Conservation (phyloP, 257 asterid genomes). For the Leptodermis oblonga region DNA sequence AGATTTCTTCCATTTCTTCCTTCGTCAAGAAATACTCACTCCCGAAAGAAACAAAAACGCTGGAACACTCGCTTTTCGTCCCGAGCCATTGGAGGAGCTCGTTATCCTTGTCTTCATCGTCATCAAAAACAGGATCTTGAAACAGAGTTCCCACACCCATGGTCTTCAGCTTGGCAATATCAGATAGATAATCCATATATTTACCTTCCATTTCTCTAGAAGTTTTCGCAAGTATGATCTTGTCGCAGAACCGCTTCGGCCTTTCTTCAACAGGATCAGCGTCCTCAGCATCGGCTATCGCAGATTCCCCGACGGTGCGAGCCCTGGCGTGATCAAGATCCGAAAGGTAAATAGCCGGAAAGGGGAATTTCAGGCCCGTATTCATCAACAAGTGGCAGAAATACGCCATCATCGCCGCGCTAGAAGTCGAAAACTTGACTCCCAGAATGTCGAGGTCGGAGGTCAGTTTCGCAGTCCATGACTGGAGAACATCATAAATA, state of each 20-base stretch:
- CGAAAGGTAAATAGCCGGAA: slow-evolving; percentile 22
- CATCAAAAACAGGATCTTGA: slow-evolving; percentile 5
- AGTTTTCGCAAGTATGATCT: slow-evolving; percentile 25
- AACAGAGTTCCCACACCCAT: slow-evolving; percentile 31
- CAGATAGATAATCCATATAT: slow-evolving; percentile 32
- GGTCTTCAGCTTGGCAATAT: slow-evolving; percentile 2
- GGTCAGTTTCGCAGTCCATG: slow-evolving; percentile 36
- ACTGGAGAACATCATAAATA: slow-evolving; percentile 29
- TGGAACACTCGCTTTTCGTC: slow-evolving; percentile 27
- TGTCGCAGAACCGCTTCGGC: not conserved
- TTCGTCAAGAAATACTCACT: slow-evolving; percentile 41
- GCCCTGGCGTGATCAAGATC: slow-evolving; percentile 24
- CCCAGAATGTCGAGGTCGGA: slow-evolving; percentile 21
- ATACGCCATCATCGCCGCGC: slow-evolving; percentile 30
- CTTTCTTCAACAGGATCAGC: slow-evolving; percentile 15
- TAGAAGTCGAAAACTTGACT: slow-evolving; percentile 24
- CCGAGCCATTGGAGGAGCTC: slow-evolving; percentile 46
- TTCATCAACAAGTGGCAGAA: slow-evolving; percentile 10
- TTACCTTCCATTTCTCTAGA: slow-evolving; percentile 41
- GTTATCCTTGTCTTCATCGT: not conserved
- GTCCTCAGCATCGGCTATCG: slow-evolving; percentile 24
- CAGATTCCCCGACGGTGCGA: not conserved
- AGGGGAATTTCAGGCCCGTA: slow-evolving; percentile 26
- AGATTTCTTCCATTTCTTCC: slow-evolving; percentile 43
- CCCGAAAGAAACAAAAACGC: slow-evolving; percentile 52